These are phyloP conservation scores for Pharus latifolius DNA, from an alignment of 176 grass and related monocot species.

Conservation along the genomic window DNA sequence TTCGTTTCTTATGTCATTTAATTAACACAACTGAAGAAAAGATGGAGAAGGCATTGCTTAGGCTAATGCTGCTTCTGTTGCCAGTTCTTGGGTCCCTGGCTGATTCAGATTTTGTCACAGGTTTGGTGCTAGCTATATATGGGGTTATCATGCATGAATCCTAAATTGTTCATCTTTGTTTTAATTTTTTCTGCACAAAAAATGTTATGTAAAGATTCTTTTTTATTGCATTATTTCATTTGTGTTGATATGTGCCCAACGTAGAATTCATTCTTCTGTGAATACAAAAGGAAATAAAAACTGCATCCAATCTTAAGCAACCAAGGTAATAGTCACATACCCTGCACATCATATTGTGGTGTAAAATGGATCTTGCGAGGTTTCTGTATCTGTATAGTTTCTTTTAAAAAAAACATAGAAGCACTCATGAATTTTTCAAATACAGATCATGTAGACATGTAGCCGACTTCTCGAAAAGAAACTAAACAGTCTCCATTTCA, in stretches of 20 bases:
- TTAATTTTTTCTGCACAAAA: no score
- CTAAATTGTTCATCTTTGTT: no score
- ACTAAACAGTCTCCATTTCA: background rate
- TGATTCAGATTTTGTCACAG: slow-evolving; percentile 13
- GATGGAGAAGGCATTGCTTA: background rate
- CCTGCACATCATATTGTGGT: no score
- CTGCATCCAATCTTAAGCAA: no score
- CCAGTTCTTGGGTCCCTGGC: background rate
- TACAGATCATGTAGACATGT: no score
- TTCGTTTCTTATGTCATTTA: background rate
- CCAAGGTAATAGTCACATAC: no score
- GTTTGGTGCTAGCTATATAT: background rate
- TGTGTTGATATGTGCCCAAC: no score
- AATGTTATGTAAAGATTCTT: background rate
- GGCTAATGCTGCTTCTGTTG: background rate
- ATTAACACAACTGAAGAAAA: background rate
- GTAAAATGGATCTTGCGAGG: no score
- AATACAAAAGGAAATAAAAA: no score
- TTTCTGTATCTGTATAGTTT: background rate
- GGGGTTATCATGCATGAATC: no score
- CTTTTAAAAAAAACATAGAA: background rate
- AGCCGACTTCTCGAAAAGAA: no score
- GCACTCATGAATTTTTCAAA: background rate
- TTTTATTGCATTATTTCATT: background rate
- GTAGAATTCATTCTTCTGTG: no score